Percentiles rank a stretch among this genome's conserved stretches.
Conservation (phyloP, 139 green algal genomes). For the Chlamydomonas sp. region DNA sequence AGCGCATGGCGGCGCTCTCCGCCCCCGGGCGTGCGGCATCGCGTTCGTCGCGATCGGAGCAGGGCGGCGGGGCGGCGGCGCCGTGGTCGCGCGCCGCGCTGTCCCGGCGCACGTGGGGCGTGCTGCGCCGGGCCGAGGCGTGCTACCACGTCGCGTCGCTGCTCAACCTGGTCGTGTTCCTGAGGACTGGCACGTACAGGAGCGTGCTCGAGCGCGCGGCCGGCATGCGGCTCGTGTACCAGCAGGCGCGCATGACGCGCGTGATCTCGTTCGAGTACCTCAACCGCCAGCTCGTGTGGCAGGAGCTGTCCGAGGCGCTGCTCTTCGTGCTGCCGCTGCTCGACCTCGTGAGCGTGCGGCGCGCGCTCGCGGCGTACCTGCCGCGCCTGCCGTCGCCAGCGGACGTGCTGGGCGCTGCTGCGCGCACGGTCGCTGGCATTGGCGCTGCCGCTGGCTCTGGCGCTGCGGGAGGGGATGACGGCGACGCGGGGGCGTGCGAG, state of each 20-base stretch:
- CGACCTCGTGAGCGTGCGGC: conserved; percentile 23
- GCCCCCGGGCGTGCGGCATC: neutral
- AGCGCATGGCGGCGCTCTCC: neutral
- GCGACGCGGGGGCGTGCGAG: neutral
- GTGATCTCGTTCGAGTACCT: conserved; percentile 88
- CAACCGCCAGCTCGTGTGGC: conserved; percentile 86
- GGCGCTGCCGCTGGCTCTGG: no score
- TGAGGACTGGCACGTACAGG: conserved; percentile 64
- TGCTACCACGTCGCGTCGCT: conserved; percentile 26
- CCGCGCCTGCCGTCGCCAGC: conserved; percentile 14
- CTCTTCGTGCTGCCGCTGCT: conserved; percentile 76
- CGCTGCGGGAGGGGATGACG: no score
- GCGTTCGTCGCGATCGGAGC: neutral
- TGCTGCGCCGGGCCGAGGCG: conserved; percentile 17
- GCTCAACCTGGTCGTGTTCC: conserved; percentile 61
- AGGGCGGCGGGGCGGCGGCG: neutral
- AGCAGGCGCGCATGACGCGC: conserved; percentile 53
- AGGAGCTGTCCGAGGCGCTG: conserved; percentile 78
- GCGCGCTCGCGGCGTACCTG: conserved; percentile 6
- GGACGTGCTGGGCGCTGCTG: neutral
- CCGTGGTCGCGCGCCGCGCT: no score
- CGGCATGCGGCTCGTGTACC: conserved; percentile 67
- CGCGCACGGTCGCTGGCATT: no score
- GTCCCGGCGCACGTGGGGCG: neutral
- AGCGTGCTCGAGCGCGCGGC: conserved; percentile 71